Percentiles rank a stretch among this genome's conserved stretches.
Conservation (phyloP, 1,284 basidiomycete species). For the Cryptococcus sp. region DNA sequence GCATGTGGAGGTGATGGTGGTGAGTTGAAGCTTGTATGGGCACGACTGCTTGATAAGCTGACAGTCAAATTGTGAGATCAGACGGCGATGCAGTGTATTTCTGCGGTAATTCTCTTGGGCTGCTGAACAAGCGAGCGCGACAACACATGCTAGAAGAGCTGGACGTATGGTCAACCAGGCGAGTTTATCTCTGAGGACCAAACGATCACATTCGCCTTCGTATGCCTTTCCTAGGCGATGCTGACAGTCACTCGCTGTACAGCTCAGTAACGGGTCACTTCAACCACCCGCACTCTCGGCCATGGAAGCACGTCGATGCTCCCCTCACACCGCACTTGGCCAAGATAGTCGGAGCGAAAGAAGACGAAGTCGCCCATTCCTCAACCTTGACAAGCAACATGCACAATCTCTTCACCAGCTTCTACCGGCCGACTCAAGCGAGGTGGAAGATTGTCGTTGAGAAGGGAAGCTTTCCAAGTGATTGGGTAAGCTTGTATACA, state of each 20-base stretch:
- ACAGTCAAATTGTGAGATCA: constrained; percentile 3
- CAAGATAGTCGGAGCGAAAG: constrained; percentile 80
- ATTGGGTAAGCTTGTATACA: constrained; percentile 65
- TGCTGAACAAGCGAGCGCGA: constrained; percentile 72
- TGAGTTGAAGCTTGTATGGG: constrained; percentile 16
- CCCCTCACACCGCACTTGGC: constrained; percentile 74
- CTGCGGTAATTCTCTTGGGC: constrained; percentile 93
- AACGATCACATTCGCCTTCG: too few species aligned
- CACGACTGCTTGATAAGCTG: neutral
- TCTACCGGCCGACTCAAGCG: constrained; percentile 80
- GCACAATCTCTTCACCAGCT: constrained; percentile 89
- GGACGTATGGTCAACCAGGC: constrained; percentile 82
- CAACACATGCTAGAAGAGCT: constrained; percentile 80
- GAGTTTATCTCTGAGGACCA: too few species aligned
- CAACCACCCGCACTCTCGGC: constrained; percentile 75
- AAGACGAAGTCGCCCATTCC: constrained; percentile 90
- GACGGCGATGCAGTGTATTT: constrained; percentile 67
- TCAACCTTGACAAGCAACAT: constrained; percentile 91
- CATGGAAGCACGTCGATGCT: constrained; percentile 81
- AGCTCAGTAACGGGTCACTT: constrained; percentile 93
- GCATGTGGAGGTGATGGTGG: constrained; percentile 49
- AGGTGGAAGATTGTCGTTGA: constrained; percentile 96
- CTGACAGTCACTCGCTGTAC: constrained; percentile 16
- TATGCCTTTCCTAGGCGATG: too few species aligned
- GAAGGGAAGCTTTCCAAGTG: constrained; percentile 90